phyloP scores from a whole-genome alignment of 495 filamentous ascomycete genomes.

The Hypoxylon lienhwacheense region DNA sequence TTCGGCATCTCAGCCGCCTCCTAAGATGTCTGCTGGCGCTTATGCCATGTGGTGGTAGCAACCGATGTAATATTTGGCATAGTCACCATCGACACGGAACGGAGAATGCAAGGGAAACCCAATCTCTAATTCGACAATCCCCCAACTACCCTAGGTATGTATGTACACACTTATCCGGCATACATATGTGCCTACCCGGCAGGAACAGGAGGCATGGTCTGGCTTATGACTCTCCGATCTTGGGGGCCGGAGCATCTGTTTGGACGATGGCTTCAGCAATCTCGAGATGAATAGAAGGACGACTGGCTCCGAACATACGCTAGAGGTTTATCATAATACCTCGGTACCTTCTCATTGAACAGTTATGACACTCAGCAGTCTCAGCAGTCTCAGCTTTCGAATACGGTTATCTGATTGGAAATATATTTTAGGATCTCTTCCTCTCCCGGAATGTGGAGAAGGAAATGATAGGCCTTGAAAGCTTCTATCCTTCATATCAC shows the following conservation, averaged over 20 bases:
- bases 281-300: slow-evolving; percentile 12
- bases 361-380: slow-evolving; percentile 32
- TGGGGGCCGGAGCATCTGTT: slow-evolving; percentile 24
- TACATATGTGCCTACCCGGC: slow-evolving; percentile 34
- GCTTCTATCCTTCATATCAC: slow-evolving; percentile 20
- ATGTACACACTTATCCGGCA: slow-evolving; percentile 34
- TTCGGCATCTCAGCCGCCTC: slow-evolving; percentile 16
- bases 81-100: slow-evolving; percentile 16
- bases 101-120: slow-evolving; percentile 36
- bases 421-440: slow-evolving; percentile 27
- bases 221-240: slow-evolving; percentile 21
- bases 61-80: slow-evolving; percentile 6
- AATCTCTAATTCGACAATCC: slow-evolving; percentile 47
- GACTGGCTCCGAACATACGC: slow-evolving; percentile 17
- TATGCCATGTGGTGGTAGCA: slow-evolving; percentile 5
- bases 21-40: slow-evolving; percentile 5
- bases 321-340: slow-evolving; percentile 22
- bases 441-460: slow-evolving; percentile 38
- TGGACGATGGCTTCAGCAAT: slow-evolving; percentile 15
- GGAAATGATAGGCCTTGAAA: slow-evolving; percentile 29
- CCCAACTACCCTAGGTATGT: no score
- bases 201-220: slow-evolving; percentile 43
- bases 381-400: no score
- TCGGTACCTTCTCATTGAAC: slow-evolving; percentile 18
- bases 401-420: slow-evolving; percentile 35